Percentiles rank a stretch among this genome's conserved stretches.
Evolutionary conservation across 2,329 filamentous ascomycete species (phyloP).

Genomic region (Pseudogymnoascus sp.): DNA sequence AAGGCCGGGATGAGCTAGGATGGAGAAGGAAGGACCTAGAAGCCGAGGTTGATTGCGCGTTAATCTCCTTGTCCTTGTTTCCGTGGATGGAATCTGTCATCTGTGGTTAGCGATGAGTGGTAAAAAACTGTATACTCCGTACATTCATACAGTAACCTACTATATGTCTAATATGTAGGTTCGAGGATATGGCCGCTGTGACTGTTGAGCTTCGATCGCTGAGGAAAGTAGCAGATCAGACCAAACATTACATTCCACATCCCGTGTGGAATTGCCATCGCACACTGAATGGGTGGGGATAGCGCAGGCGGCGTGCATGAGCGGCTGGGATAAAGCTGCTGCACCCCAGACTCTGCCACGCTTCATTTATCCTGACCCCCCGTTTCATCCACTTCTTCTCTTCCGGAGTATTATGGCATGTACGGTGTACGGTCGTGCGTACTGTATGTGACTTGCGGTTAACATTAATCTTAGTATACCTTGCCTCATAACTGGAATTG

Average conservation of each 20-base stretch:
- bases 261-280: not conserved
- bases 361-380: not conserved
- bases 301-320: not conserved
- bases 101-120: not conserved
- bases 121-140: not conserved
- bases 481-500: not conserved
- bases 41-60: not conserved
- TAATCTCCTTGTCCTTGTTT: not conserved
- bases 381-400: not conserved
- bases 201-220: not conserved
- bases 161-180: not conserved
- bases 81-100: not conserved
- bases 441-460: too few relatives aligned
- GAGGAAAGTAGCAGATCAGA: not conserved
- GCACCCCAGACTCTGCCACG: conserved; percentile 1
- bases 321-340: not conserved
- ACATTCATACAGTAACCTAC: not conserved
- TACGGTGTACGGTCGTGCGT: not conserved
- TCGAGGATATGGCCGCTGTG: not conserved
- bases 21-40: not conserved
- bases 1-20: not conserved
- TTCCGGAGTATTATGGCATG: not conserved
- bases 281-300: not conserved
- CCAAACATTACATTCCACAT: not conserved
- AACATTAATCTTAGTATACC: not conserved